phyloP scores from a whole-genome alignment of 1,139 yeast species.

The Pichia sp. region DNA sequence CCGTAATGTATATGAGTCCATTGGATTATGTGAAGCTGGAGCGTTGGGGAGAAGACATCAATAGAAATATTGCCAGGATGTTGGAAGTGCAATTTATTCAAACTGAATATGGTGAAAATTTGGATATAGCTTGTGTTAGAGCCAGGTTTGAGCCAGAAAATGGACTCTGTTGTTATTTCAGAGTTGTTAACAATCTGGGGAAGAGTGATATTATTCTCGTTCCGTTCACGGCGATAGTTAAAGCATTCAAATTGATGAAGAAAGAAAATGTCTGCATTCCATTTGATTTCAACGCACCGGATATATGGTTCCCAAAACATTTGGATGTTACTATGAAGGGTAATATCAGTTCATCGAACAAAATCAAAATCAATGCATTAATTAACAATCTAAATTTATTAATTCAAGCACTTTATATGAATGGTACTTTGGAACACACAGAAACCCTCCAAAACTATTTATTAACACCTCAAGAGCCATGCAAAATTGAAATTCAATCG shows the following conservation, averaged over 20 bases:
- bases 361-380: slow-evolving; percentile 31
- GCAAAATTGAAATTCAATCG: slow-evolving; percentile 5
- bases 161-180: slow-evolving; percentile 40
- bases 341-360: slow-evolving; percentile 35
- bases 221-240: slow-evolving; percentile 22
- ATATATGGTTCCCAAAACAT: slow-evolving; percentile 35
- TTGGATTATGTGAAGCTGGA: slow-evolving; percentile 49
- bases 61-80: slow-evolving; percentile 42
- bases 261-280: slow-evolving; percentile 26
- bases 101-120: slow-evolving; percentile 25
- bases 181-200: slow-evolving; percentile 10
- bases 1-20: slow-evolving; percentile 40
- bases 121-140: slow-evolving; percentile 35
- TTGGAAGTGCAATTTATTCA: slow-evolving; percentile 44
- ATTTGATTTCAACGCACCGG: slow-evolving; percentile 23
- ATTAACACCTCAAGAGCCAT: slow-evolving; percentile 10
- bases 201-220: slow-evolving; percentile 21
- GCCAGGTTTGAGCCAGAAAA: slow-evolving; percentile 33
- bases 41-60: slow-evolving; percentile 28
- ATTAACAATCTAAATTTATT: slow-evolving; percentile 23
- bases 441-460: slow-evolving; percentile 12
- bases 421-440: slow-evolving; percentile 17
- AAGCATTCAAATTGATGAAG: slow-evolving; percentile 27
- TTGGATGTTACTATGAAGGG: slow-evolving; percentile 33
- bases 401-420: slow-evolving; percentile 34